Percentiles rank a stretch among this genome's conserved stretches.
These are phyloP conservation scores for Jacaranda copaia DNA, from an alignment of 257 asterid species.

Conservation along the genomic window DNA sequence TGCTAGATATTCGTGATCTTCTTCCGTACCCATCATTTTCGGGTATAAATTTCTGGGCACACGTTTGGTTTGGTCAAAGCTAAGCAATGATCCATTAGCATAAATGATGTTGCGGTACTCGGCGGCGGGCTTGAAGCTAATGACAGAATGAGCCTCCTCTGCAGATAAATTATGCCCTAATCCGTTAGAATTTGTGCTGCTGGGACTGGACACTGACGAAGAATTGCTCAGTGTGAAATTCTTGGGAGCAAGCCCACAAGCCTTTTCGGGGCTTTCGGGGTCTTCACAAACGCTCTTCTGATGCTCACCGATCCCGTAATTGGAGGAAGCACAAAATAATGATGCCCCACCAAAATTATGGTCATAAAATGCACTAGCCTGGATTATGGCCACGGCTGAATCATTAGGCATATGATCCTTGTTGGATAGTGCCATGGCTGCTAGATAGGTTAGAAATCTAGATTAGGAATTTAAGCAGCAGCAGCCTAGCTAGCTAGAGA, in stretches of 20 bases:
- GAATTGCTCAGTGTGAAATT: conserved; percentile 55
- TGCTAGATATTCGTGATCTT: conserved; percentile 52
- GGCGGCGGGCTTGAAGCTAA: conserved; percentile 49
- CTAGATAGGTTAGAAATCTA: background rate
- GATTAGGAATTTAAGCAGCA: background rate
- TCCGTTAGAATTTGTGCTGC: conserved; percentile 79
- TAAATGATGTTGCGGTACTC: conserved; percentile 51
- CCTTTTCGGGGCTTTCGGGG: conserved; percentile 58
- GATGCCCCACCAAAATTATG: conserved; percentile 49
- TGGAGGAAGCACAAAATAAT: conserved; percentile 24
- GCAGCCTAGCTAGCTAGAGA: too few relatives aligned
- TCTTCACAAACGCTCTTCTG: conserved; percentile 31
- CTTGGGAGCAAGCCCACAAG: conserved; percentile 38
- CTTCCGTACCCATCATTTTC: conserved; percentile 31
- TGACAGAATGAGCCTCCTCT: conserved; percentile 67
- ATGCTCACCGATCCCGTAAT: too few relatives aligned
- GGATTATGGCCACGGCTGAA: conserved; percentile 61
- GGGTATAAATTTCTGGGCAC: conserved; percentile 43
- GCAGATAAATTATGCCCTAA: conserved; percentile 48
- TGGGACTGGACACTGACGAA: conserved; percentile 78
- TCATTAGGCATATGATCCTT: conserved; percentile 52
- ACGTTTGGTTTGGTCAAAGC: conserved; percentile 58
- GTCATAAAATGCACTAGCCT: conserved; percentile 62
- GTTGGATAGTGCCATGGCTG: conserved; percentile 63
- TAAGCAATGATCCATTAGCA: conserved; percentile 59